These are phyloP conservation scores for Aspergillus intermedius DNA, from an alignment of 2,329 filamentous ascomycete genomes.

Conservation along the genomic window DNA sequence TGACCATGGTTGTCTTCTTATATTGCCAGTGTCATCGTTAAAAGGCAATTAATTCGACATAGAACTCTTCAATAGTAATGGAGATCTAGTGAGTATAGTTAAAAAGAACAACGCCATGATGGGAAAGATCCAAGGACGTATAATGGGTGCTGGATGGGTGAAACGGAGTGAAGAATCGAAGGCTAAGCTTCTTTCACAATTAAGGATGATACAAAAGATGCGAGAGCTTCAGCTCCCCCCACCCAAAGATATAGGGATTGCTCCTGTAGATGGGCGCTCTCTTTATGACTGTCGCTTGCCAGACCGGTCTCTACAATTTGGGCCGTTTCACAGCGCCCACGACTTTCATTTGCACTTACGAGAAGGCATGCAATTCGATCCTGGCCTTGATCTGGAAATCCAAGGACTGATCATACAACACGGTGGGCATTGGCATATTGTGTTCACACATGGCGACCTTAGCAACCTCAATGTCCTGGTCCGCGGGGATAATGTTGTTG, in stretches of 20 bases:
- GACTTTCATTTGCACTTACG: conserved; percentile 36
- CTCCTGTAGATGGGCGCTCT: conserved; percentile 26
- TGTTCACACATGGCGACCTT: conserved; percentile 50
- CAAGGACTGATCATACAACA: conserved; percentile 31
- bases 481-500: conserved; percentile 36
- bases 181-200: conserved; percentile 29
- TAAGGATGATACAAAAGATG: conserved; percentile 25
- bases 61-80: no score
- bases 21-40: no score
- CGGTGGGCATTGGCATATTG: conserved; percentile 22
- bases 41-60: no score
- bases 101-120: conserved; percentile 26
- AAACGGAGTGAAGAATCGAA: conserved; percentile 25
- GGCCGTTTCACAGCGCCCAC: conserved; percentile 25
- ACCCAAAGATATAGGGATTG: conserved; percentile 15
- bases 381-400: conserved; percentile 16
- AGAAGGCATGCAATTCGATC: conserved; percentile 22
- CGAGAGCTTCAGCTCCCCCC: conserved; percentile 20
- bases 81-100: no score
- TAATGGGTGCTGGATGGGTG: conserved; percentile 26
- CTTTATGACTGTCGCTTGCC: conserved; percentile 28
- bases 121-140: conserved; percentile 34
- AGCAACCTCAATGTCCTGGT: conserved; percentile 30
- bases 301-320: conserved; percentile 17
- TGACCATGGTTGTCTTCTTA: no score